Evolutionary conservation across 1,284 basidiomycete genomes (phyloP).

Genomic region (Pulveroboletus sp.): DNA sequence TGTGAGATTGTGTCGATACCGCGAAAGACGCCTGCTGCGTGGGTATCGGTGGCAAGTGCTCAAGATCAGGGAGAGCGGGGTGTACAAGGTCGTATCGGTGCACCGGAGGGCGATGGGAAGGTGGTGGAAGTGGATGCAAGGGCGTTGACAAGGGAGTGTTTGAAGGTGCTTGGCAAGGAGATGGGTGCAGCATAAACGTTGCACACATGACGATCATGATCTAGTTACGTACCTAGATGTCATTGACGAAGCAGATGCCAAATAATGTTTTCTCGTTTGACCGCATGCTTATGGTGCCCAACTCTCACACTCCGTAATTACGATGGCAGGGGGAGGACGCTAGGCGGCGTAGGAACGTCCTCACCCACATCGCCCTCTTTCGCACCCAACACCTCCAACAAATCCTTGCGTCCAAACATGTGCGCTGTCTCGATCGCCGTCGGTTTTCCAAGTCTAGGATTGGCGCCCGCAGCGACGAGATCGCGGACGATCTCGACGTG

Average conservation of each 20-base stretch:
- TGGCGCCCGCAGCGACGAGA: conserved; percentile 65
- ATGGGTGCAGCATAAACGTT: conserved; percentile 51
- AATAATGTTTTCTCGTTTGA: too few species aligned
- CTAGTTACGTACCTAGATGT: not conserved
- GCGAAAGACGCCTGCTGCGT: conserved; percentile 65
- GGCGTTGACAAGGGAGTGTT: conserved; percentile 64
- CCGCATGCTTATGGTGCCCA: too few species aligned
- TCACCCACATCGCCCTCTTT: conserved; percentile 52
- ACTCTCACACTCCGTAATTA: not conserved
- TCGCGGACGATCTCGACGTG: conserved; percentile 62
- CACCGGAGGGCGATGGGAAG: conserved; percentile 34
- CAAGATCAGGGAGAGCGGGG: conserved; percentile 8
- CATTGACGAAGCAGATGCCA: too few species aligned
- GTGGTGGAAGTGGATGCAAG: conserved; percentile 64
- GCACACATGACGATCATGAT: too few species aligned
- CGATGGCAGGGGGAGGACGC: conserved; percentile 1
- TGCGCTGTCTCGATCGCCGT: conserved; percentile 72
- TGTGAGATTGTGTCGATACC: conserved; percentile 77
- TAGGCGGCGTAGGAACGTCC: conserved; percentile 31
- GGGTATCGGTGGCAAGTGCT: conserved; percentile 42
- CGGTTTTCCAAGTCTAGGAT: conserved; percentile 69
- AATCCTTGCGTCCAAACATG: conserved; percentile 60
- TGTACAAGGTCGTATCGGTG: conserved; percentile 25
- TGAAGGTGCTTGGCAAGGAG: conserved; percentile 73
- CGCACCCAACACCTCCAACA: conserved; percentile 57